Evolutionary conservation across 495 filamentous ascomycete species (phyloP).

Genomic region (Podospora comata): DNA sequence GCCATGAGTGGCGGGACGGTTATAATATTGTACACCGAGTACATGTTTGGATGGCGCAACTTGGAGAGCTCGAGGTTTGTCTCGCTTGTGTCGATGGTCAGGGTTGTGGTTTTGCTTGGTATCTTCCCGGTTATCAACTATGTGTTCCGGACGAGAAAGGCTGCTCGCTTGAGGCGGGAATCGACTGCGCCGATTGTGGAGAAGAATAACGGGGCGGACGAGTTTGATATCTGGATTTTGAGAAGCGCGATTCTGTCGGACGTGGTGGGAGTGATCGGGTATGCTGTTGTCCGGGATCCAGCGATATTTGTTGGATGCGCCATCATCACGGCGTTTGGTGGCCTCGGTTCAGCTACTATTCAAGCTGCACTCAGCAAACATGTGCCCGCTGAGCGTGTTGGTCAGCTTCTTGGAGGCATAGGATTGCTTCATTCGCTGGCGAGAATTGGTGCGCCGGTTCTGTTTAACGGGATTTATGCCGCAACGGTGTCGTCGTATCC

Average conservation of each 20-base stretch:
- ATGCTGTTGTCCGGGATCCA: conserved; percentile 57
- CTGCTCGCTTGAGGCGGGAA: conserved; percentile 33
- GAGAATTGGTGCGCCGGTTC: conserved; percentile 69
- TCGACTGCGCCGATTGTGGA: conserved; percentile 36
- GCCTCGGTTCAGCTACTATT: conserved; percentile 78
- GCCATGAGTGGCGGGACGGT: conserved; percentile 77
- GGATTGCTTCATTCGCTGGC: conserved; percentile 83
- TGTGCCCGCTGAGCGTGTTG: conserved; percentile 73
- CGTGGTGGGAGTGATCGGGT: conserved; percentile 70
- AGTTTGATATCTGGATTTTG: conserved; percentile 72
- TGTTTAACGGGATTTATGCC: conserved; percentile 85
- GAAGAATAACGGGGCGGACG: conserved; percentile 66
- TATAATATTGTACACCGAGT: conserved; percentile 74
- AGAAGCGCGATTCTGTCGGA: conserved; percentile 76
- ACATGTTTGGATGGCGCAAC: conserved; percentile 76
- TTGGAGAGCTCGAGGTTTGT: conserved; percentile 75
- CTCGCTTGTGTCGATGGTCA: conserved; percentile 66
- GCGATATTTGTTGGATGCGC: conserved; percentile 63
- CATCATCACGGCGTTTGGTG: conserved; percentile 69
- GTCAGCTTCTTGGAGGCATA: conserved; percentile 79
- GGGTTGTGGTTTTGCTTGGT: conserved; percentile 70
- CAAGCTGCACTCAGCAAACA: conserved; percentile 86
- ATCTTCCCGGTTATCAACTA: conserved; percentile 71
- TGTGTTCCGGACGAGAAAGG: conserved; percentile 56
- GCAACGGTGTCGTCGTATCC: conserved; percentile 72